phyloP scores from a whole-genome alignment of 345 rosid genomes.

The Garcia nutans region DNA sequence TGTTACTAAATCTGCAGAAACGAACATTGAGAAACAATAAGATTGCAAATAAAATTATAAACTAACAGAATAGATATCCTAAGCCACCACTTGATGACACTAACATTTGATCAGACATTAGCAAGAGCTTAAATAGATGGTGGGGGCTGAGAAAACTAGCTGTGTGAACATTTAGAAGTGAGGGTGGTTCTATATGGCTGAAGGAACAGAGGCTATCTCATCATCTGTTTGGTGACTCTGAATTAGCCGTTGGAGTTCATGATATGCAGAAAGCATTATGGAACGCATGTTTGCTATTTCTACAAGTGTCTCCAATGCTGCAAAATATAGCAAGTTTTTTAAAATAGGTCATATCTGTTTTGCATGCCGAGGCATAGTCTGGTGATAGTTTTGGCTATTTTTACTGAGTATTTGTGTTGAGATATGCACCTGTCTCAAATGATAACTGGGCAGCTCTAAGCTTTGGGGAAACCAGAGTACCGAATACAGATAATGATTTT shows the following conservation, averaged over 20 bases:
- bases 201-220: conserved; percentile 22
- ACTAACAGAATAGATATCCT: no score
- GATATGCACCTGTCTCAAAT: conserved; percentile 71
- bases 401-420: conserved; percentile 11
- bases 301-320: conserved; percentile 79
- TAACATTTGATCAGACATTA: background rate
- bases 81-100: no score
- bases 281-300: conserved; percentile 76
- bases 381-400: background rate
- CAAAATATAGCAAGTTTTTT: background rate
- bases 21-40: background rate
- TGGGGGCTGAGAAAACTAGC: background rate
- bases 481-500: conserved; percentile 67
- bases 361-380: no score
- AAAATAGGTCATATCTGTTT: background rate
- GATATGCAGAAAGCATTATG: conserved; percentile 50
- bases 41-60: background rate
- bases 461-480: conserved; percentile 86
- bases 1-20: background rate
- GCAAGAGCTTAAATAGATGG: background rate
- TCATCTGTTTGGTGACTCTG: conserved; percentile 32
- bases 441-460: conserved; percentile 77
- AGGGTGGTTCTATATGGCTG: conserved; percentile 4
- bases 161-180: background rate
- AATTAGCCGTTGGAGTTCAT: conserved; percentile 37